Evolutionary conservation across 129 eudicot species (phyloP), one percentile per base, ranked within the genome.

Genomic region (Arctium lappa): DNA sequence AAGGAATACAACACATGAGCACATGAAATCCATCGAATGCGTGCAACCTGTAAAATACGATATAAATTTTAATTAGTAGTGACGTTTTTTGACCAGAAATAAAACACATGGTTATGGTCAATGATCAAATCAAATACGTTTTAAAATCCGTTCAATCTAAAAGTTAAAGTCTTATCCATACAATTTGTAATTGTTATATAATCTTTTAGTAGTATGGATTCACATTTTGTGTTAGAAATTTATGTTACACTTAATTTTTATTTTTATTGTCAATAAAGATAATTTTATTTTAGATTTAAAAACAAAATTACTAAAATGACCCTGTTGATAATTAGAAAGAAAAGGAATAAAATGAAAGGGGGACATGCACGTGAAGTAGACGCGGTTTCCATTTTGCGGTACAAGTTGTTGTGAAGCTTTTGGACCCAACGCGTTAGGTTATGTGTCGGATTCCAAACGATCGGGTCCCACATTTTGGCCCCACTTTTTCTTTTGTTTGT

Each of bases 391-490:
- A 56, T 36, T 34, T 48, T 80, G 78, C 72, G 72, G 39, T 72
- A 80, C 78, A 80, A 80, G 53, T 80, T 71, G 83, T 72, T 72
- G 83, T 0, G 78, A 27, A 37, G 60, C 71, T 34, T 72, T 53
- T 53, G 78, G 72, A 72, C 60, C 84, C 84, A 53, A 72, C 78
- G 78, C 84, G 78, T 80, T 80, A 80, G 78, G 62, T 36, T 72
- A 72, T 13, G 84, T 31, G 78, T 80, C 84, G 62, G 40, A 50
- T 80, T 27, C 72, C 56, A 32, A 8, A 50, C 16, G 32, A 32
- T 70, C 27, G 27, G 76, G 36, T 80, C 70, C 83, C 70, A 44
- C 44, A 8, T 50, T 12, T 2, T 2, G 36, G 5, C 62, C 62
- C 18, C 5, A 6, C 1, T 50, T 56, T 16, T 56, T 1, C 22